These are phyloP conservation scores for Chlorophyllum brunneum DNA, from an alignment of 768 basidiomycete species.

Conservation along the genomic window DNA sequence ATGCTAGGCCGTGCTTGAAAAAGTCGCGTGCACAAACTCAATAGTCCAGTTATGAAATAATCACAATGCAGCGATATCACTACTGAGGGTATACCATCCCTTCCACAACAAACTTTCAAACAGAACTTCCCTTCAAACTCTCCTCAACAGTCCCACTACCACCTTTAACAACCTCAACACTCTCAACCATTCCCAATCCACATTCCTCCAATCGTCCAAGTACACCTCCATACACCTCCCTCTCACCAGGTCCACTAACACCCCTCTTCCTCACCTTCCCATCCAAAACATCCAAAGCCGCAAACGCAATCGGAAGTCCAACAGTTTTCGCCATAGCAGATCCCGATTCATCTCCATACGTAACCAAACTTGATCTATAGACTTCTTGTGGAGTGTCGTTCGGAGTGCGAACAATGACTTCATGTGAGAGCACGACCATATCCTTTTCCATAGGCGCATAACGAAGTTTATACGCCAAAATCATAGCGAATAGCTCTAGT, in stretches of 20 bases:
- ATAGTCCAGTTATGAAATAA: too few relatives aligned
- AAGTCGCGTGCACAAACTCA: too few relatives aligned
- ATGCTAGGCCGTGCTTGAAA: too few relatives aligned
- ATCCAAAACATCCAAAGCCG: constrained; percentile 67
- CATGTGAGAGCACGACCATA: constrained; percentile 83
- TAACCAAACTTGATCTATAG: constrained; percentile 63
- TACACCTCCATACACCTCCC: constrained; percentile 52
- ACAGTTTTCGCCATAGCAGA: constrained; percentile 93
- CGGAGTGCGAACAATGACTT: constrained; percentile 51
- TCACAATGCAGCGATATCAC: too few relatives aligned
- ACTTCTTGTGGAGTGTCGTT: constrained; percentile 29
- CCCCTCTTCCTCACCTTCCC: constrained; percentile 51
- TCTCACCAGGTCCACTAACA: constrained; percentile 63
- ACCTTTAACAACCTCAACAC: not conserved
- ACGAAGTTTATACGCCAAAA: constrained; percentile 67
- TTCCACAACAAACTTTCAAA: not conserved
- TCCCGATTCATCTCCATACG: constrained; percentile 46
- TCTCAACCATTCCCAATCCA: constrained; percentile 48
- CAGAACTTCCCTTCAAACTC: constrained; percentile 1
- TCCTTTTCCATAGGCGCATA: constrained; percentile 76
- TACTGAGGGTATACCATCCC: too few relatives aligned
- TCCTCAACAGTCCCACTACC: constrained; percentile 7
- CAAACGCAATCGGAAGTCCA: constrained; percentile 83
- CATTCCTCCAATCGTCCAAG: constrained; percentile 57
- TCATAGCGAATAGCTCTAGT: constrained; percentile 69